Evolutionary conservation across 805 yeast genomes (phyloP), one percentile per base, ranked within the genome.

Genomic region (Teunomyces gatunensis): DNA sequence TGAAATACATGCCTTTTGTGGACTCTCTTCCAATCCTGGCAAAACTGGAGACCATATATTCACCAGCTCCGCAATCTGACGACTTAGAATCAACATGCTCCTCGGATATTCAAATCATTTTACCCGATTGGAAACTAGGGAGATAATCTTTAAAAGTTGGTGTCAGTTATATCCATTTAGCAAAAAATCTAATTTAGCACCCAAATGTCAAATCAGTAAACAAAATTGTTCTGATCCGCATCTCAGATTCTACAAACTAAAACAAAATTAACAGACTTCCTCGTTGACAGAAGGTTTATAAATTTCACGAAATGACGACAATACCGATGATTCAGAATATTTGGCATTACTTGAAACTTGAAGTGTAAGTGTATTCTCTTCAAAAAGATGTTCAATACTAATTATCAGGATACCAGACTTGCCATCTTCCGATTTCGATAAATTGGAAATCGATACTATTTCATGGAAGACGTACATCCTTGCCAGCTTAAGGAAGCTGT

Each of bases 401-500:
- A 53, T 51, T 4, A 13, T 4, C 21, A 53, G 56, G 12, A 39
- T 21, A n/a, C 48, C 48, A 7, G 51, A 50, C 29, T 15, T 30
- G 32, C 15, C 18, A 13, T 30, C 47, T 42, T 4, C 40, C 3
- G 52, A 44, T 21, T 44, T 40, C 21, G 43, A 39, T 10, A 12
- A 18, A 13, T 20, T 51, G 15, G 42, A 48, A 17, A 32, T 50
- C 15, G 59, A 57, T 32, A 32, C 39, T 12, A 47, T 57, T 12
- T 53, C 59, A 1, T 57, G 61, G 61, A 56, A 57, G 39, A 52
- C 51, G n/a, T 23, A 52, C 25, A 45, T 58, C 3, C 42, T 46
- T 10, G 44, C 53, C 12, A 45, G 54, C 39, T 34, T 58, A 37
- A 47, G 39, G 32, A 52, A 52, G n/a, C 40, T 49, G 35, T 51